Evolutionary conservation across 2,329 filamentous ascomycete species (phyloP).

Genomic region (Clarireedia homoeocarpa): DNA sequence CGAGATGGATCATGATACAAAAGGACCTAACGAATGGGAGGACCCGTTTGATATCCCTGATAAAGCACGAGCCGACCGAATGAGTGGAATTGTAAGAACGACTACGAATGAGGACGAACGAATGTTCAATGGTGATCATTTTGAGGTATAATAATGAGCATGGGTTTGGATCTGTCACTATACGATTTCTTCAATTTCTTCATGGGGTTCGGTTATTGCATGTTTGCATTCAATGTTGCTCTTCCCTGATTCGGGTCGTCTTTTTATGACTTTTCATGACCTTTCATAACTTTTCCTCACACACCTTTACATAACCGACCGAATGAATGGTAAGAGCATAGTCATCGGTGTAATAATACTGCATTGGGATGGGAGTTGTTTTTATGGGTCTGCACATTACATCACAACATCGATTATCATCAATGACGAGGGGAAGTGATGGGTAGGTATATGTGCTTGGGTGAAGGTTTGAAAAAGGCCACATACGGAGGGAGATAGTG

Average conservation of each 20-base stretch:
- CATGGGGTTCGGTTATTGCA: neutral
- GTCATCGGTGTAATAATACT: neutral
- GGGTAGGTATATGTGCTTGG: too few relatives aligned
- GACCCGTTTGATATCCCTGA: slow-evolving; percentile 37
- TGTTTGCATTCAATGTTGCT: neutral
- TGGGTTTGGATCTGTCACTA: neutral
- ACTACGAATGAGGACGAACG: slow-evolving; percentile 48
- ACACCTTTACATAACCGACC: neutral
- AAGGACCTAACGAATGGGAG: slow-evolving; percentile 33
- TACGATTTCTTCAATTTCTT: neutral
- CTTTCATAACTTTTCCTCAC: neutral
- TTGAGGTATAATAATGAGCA: slow-evolving; percentile 47
- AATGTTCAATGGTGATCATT: slow-evolving; percentile 54
- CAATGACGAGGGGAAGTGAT: too few relatives aligned
- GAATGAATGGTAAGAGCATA: neutral
- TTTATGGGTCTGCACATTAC: neutral
- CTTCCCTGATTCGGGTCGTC: neutral
- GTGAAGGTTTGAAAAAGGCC: too few relatives aligned
- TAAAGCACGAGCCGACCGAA: slow-evolving; percentile 42
- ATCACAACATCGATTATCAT: too few relatives aligned
- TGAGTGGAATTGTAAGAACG: slow-evolving; percentile 56
- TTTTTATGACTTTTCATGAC: neutral
- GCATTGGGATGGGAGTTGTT: neutral
- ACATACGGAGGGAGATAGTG: too few relatives aligned
- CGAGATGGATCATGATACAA: slow-evolving; percentile 54